Percentiles rank a stretch among this genome's conserved stretches.
These are phyloP conservation scores for Brassica napus DNA, from an alignment of 345 rosid species.

Conservation along the genomic window Da-Ae NC_063446.1:43856501-43857000, in stretches of 20 bases:
- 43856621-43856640: slow-evolving; percentile 50
- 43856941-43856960: background rate
- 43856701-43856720: slow-evolving; percentile 59
- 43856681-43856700: slow-evolving; percentile 56
- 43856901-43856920: slow-evolving; percentile 5
- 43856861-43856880: slow-evolving; percentile 21
- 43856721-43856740: slow-evolving; percentile 71
- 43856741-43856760: slow-evolving; percentile 75
- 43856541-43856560: slow-evolving; percentile 21
- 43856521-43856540: too few species aligned
- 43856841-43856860: slow-evolving; percentile 10
- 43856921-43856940: slow-evolving; percentile 1
- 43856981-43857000: background rate
- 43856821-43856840: slow-evolving; percentile 46
- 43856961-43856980: slow-evolving; percentile 32
- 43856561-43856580: slow-evolving; percentile 34
- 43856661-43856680: slow-evolving; percentile 76
- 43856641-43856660: slow-evolving; percentile 72
- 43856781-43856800: slow-evolving; percentile 42
- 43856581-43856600: slow-evolving; percentile 31
- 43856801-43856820: slow-evolving; percentile 44
- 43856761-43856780: slow-evolving; percentile 66
- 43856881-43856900: slow-evolving; percentile 28
- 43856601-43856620: background rate
- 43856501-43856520: too few species aligned